Evolutionary conservation across 1,284 basidiomycete genomes (phyloP).

Genomic region (Cutaneotrichosporon sp.): DNA sequence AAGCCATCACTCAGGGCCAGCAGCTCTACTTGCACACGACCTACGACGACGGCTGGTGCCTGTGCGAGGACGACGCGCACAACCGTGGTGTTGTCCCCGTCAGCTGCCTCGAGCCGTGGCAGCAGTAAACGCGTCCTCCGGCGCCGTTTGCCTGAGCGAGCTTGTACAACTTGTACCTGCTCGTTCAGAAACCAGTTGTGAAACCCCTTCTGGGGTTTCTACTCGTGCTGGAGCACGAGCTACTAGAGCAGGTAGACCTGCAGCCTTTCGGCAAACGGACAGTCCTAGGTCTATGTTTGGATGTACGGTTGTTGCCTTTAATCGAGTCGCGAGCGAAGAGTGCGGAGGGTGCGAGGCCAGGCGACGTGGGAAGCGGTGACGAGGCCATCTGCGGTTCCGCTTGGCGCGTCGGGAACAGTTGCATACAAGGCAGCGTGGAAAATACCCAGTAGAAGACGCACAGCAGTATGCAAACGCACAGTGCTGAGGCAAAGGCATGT

Average conservation of each 20-base stretch:
- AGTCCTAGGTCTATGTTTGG: conserved; percentile 2
- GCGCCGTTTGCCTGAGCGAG: too few species aligned
- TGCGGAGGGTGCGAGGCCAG: too few species aligned
- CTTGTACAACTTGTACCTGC: too few species aligned
- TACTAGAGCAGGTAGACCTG: not conserved
- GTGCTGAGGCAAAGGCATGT: too few species aligned
- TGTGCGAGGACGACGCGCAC: conserved; percentile 44
- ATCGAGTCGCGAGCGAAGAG: not conserved
- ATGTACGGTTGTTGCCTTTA: conserved; percentile 4
- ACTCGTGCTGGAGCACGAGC: not conserved
- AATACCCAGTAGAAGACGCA: too few species aligned
- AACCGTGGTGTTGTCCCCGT: conserved; percentile 46
- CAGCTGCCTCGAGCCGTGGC: conserved; percentile 42
- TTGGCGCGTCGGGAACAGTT: too few species aligned
- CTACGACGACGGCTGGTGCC: conserved; percentile 49
- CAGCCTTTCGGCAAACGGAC: not conserved
- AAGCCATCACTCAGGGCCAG: conserved; percentile 46
- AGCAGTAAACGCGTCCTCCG: conserved; percentile 7
- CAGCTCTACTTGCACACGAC: conserved; percentile 45
- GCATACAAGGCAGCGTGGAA: too few species aligned
- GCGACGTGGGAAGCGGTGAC: too few species aligned
- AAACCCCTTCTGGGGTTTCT: not conserved
- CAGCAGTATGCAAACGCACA: too few species aligned
- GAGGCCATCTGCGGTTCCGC: too few species aligned
- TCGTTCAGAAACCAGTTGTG: too few species aligned